These are phyloP conservation scores for Globisporangium viniferum DNA, from an alignment of 352 stramenopile genomes.

Conservation along the genomic window DNA sequence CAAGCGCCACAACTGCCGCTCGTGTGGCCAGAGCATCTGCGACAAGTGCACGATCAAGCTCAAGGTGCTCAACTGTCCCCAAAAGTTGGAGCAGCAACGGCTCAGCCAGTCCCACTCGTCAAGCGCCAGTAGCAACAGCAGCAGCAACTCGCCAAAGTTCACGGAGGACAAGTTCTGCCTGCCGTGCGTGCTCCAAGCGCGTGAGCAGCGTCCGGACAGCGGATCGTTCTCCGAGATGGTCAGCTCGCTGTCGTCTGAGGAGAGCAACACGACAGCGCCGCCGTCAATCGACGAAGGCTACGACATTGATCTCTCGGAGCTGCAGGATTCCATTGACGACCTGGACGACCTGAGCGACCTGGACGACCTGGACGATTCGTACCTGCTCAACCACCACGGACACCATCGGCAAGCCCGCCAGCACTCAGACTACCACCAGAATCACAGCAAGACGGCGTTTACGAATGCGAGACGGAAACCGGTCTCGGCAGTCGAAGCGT, in stretches of 20 bases:
- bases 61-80: constrained; percentile 12
- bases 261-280: constrained; percentile 1
- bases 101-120: not conserved
- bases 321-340: constrained; percentile 2
- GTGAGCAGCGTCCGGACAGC: constrained; percentile 3
- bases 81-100: not conserved
- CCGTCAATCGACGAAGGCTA: not conserved
- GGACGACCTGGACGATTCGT: not conserved
- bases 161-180: constrained; percentile 5
- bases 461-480: not conserved
- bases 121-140: not conserved
- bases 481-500: not conserved
- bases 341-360: not conserved
- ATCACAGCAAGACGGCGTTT: not conserved
- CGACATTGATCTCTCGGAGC: constrained; percentile 5
- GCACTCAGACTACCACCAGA: not conserved
- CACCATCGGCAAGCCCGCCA: not conserved
- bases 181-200: constrained; percentile 9
- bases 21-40: constrained; percentile 19
- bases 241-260: constrained; percentile 3
- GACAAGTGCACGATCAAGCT: constrained; percentile 20
- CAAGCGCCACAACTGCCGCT: constrained; percentile 13
- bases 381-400: not conserved
- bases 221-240: constrained; percentile 2
- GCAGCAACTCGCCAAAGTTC: not conserved